These are phyloP conservation scores for Borovskyia barvae DNA, from an alignment of 208 protist genomes.

Conservation along the genomic window DNA sequence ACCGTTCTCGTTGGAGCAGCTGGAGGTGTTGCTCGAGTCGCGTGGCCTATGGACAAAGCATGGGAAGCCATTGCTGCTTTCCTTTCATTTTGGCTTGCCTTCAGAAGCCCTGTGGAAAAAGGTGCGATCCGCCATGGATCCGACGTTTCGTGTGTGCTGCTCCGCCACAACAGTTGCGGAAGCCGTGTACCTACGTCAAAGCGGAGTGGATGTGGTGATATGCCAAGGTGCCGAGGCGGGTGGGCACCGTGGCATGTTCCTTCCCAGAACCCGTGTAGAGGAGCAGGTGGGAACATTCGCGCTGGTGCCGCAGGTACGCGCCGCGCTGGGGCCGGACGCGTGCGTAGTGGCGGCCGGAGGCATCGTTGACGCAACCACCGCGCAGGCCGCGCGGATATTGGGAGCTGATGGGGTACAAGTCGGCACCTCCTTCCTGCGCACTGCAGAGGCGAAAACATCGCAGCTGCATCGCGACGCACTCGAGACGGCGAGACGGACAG, in stretches of 20 bases:
- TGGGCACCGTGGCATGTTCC: conserved; percentile 32
- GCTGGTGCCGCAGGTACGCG: conserved; percentile 32
- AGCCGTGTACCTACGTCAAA: conserved; percentile 16
- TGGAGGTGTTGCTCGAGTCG: conserved; percentile 9
- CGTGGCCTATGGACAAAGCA: background rate
- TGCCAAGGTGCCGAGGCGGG: conserved; percentile 38
- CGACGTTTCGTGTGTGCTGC: conserved; percentile 7
- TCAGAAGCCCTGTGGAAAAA: conserved; percentile 8
- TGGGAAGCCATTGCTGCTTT: conserved; percentile 12
- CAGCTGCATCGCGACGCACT: conserved; percentile 16
- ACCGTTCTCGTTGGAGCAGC: conserved; percentile 12
- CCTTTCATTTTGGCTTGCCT: conserved; percentile 34
- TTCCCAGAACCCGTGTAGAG: conserved; percentile 1
- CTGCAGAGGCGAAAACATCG: conserved; percentile 18
- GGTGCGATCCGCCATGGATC: conserved; percentile 1
- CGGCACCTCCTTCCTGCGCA: conserved; percentile 32
- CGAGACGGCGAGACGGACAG: background rate
- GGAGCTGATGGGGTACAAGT: conserved; percentile 37
- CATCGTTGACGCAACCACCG: conserved; percentile 25
- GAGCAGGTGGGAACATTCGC: conserved; percentile 29
- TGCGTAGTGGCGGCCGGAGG: conserved; percentile 39
- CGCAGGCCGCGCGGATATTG: conserved; percentile 24
- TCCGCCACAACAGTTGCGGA: conserved; percentile 29
- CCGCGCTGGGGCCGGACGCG: conserved; percentile 2
- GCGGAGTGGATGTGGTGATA: conserved; percentile 33